phyloP scores from a whole-genome alignment of 768 basidiomycete species.

The Tulasnella sp. region DNA sequence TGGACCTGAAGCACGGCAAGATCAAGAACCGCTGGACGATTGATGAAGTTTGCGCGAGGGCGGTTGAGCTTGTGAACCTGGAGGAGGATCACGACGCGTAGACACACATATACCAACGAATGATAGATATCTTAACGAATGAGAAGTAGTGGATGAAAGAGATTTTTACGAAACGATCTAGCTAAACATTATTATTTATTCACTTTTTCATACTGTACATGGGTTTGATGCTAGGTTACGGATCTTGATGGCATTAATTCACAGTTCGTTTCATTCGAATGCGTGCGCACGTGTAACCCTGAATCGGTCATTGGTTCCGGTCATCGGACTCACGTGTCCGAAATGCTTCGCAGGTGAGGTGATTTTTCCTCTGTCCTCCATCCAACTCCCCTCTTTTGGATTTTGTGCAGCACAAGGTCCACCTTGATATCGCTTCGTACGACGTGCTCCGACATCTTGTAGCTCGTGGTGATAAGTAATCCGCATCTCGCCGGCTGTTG shows the following conservation, averaged over 20 bases:
- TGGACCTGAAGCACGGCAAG: constrained; percentile 79
- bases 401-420: background rate
- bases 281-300: background rate
- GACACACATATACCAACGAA: background rate
- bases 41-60: constrained; percentile 60
- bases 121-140: background rate
- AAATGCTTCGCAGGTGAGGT: background rate
- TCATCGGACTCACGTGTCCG: background rate
- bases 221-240: background rate
- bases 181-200: background rate
- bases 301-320: background rate
- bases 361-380: background rate
- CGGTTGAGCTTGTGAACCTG: constrained; percentile 64
- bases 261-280: background rate
- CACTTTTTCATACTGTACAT: background rate
- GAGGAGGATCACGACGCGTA: constrained; percentile 9
- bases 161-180: background rate
- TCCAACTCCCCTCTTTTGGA: background rate
- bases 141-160: background rate
- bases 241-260: background rate
- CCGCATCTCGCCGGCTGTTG: background rate
- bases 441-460: background rate
- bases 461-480: background rate
- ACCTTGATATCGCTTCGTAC: background rate
- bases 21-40: constrained; percentile 63